These are phyloP conservation scores for Fusarium annulatum DNA, from an alignment of 2,329 filamentous ascomycete genomes.

Conservation along the genomic window DNA sequence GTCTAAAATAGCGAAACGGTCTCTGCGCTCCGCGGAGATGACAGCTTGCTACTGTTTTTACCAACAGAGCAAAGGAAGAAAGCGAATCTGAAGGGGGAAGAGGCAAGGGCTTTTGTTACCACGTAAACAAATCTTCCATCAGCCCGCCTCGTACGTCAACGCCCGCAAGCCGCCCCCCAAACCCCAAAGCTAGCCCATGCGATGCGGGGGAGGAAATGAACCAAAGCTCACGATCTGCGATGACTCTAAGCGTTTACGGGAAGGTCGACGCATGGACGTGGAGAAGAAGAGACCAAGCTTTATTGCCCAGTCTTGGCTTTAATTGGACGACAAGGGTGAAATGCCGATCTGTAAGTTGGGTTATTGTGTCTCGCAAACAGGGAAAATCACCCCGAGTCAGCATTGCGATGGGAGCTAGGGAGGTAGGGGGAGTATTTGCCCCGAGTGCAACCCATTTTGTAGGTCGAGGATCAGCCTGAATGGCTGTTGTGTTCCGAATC, in stretches of 20 bases:
- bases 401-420: background rate
- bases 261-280: constrained; percentile 24
- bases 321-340: constrained; percentile 22
- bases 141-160: constrained; percentile 17
- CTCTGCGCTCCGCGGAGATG: background rate
- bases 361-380: constrained; percentile 6
- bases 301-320: constrained; percentile 12
- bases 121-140: background rate
- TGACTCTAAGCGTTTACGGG: constrained; percentile 31
- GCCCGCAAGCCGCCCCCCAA: constrained; percentile 4
- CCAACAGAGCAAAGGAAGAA: background rate
- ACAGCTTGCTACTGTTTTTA: background rate
- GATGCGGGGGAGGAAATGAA: constrained; percentile 24
- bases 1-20: background rate
- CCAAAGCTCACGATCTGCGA: constrained; percentile 22
- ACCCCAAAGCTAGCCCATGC: constrained; percentile 7
- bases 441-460: constrained; percentile 20
- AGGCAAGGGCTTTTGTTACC: constrained; percentile 20
- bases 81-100: background rate
- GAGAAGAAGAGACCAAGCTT: constrained; percentile 20
- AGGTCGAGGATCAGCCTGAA: constrained; percentile 16
- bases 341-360: constrained; percentile 23
- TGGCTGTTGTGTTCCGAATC: constrained; percentile 1
- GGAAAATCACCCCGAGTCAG: constrained; percentile 23
- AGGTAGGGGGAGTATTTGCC: background rate